A percentile compares a stretch with the other conserved stretches of the same genome.
Evolutionary conservation across 208 protist genomes (phyloP).

Genomic region (Crithidia brevicula): DNA sequence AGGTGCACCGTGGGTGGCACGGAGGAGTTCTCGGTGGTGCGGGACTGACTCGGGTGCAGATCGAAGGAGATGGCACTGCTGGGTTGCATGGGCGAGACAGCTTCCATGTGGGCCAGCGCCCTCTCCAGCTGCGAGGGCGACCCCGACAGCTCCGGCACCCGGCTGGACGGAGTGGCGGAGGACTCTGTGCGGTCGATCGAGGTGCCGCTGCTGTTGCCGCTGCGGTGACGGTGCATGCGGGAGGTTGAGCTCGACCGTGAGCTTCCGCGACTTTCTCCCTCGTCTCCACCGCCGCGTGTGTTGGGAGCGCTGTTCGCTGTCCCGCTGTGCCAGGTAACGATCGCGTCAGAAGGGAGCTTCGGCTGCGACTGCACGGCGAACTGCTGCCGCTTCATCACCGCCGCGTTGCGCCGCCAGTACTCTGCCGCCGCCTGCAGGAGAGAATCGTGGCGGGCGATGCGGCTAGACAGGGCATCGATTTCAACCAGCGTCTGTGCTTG

Average conservation of each 20-base stretch:
- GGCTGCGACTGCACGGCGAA: constrained; percentile 34
- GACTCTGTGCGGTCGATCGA: background rate
- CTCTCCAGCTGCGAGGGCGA: constrained; percentile 30
- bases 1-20: constrained; percentile 4
- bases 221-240: background rate
- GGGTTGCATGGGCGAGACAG: constrained; percentile 23
- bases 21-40: constrained; percentile 4
- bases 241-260: background rate
- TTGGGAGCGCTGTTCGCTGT: background rate
- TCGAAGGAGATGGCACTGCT: constrained; percentile 36
- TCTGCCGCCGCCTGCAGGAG: constrained; percentile 38
- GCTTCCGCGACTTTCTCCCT: background rate
- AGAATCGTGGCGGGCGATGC: constrained; percentile 28
- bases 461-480: constrained; percentile 11
- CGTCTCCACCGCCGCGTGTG: background rate
- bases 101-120: constrained; percentile 30
- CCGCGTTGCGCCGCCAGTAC: constrained; percentile 71
- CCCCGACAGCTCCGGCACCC: constrained; percentile 6
- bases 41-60: constrained; percentile 12
- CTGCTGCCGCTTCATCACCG: constrained; percentile 32
- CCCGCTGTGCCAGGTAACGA: constrained; percentile 6
- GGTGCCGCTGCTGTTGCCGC: constrained; percentile 1
- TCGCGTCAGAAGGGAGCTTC: background rate
- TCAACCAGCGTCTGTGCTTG: constrained; percentile 15
- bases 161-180: background rate